phyloP scores from a whole-genome alignment of 257 asterid species.

The Scutellaria baicalensis region DNA sequence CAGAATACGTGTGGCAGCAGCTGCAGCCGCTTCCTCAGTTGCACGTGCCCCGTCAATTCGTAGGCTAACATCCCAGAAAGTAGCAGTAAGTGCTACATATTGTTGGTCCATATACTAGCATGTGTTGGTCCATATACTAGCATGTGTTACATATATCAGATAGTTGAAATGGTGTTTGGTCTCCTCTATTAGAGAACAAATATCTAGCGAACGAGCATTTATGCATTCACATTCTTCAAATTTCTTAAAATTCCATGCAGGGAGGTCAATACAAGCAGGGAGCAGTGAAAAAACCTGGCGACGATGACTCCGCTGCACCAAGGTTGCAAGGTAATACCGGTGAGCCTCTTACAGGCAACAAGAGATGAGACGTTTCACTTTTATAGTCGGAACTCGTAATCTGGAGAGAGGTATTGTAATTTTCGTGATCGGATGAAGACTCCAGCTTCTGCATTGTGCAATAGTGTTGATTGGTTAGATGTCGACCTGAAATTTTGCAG shows the following conservation, averaged over 20 bases:
- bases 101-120: not conserved
- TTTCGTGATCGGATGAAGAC: slow-evolving; percentile 2
- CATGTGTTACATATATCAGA: no score
- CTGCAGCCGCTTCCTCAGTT: slow-evolving; percentile 88
- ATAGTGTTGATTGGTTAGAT: not conserved
- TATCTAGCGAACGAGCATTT: not conserved
- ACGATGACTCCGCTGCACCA: slow-evolving; percentile 19
- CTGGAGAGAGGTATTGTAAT: not conserved
- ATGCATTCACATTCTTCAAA: not conserved
- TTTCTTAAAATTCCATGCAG: slow-evolving; percentile 22
- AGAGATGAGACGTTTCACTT: slow-evolving; percentile 11
- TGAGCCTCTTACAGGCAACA: slow-evolving; percentile 34
- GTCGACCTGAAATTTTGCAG: slow-evolving; percentile 12
- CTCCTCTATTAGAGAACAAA: no score
- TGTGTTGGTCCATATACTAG: not conserved
- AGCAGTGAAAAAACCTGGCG: slow-evolving; percentile 37
- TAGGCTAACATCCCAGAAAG: slow-evolving; percentile 52
- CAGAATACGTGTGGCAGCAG: slow-evolving; percentile 96
- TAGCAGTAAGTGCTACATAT: slow-evolving; percentile 40
- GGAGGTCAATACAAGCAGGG: slow-evolving; percentile 54
- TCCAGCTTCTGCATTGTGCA: not conserved
- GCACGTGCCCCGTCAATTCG: slow-evolving; percentile 86
- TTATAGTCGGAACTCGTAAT: not conserved
- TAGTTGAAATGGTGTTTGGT: no score
- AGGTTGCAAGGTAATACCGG: slow-evolving; percentile 21